Base-by-base conservation (phyloP, 2,329 filamentous ascomycete species). In the Volutella citrinella region DNA sequence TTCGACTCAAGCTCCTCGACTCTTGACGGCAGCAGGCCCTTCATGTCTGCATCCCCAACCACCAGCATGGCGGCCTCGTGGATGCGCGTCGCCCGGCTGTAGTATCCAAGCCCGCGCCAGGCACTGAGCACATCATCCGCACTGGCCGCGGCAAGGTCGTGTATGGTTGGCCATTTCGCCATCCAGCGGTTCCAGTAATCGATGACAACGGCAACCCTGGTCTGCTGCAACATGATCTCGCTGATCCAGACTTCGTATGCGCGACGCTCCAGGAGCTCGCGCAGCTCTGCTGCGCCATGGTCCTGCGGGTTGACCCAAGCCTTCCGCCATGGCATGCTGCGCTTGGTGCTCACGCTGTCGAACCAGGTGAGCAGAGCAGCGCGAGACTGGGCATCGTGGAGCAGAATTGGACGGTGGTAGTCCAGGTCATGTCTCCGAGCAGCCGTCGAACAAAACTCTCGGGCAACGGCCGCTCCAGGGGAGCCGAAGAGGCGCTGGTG, bases 211-310 rank as follows among this genome's bases (percentile, higher is more conserved):
- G 73, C 68, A 5, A 82, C 78, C 18, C 78, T 74, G 3, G 78
- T 82, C 57, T 82, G 78, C 54, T 82, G 78, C 10, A 82, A 66
- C 78, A 82, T 82, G 46, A 81, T 74, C 59, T 82, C 78, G 49
- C 72, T 78, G 51, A 82, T 79, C 75, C 78, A 82, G 28, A 82
- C 78, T 53, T 81, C 70, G 58, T 82, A 82, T 3, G 78, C 78
- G 29, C 78, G 70, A 19, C 61, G 67, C 38, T 72, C 69, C 10
- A 80, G 61, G 4, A 54, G 55, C n/a, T 38, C 28, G 19, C 65
- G 64, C 8, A 73, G 59, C n/a, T 60, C 56, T 3, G 51, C 42
- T 2, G 51, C 46, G 12, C 61, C 48, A 13, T 49, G 42, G 15
- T 42, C 35, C 5, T 39, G 38, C 8, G 69, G 70, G 34, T 78